phyloP scores from a whole-genome alignment of 192 early-diverging fungal species.

The Jimgerdemannia flammicorona region DNA sequence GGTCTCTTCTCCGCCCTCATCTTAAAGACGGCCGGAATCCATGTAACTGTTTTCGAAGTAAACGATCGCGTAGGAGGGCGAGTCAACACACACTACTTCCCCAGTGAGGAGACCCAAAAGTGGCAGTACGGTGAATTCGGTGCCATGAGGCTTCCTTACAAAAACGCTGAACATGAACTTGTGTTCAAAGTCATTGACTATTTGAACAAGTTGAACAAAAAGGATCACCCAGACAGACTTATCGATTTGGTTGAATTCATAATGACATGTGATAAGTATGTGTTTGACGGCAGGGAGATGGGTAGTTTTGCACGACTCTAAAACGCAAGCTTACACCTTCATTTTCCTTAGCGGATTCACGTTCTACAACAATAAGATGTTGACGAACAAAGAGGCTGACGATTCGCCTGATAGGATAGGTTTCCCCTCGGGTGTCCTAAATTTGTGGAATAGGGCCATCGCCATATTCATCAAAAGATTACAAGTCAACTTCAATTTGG shows the following conservation, averaged over 20 bases:
- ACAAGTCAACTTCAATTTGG: too few species aligned
- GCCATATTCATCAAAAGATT: too few species aligned
- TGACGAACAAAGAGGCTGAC: too few species aligned
- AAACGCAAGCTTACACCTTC: too few species aligned
- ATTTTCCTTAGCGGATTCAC: too few species aligned
- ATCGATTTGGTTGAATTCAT: constrained; percentile 18
- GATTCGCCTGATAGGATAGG: too few species aligned
- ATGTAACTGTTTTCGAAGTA: constrained; percentile 24
- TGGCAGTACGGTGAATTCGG: constrained; percentile 22
- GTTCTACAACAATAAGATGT: too few species aligned
- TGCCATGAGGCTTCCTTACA: constrained; percentile 17
- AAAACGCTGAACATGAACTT: constrained; percentile 23
- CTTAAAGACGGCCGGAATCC: constrained; percentile 19
- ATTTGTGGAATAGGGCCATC: too few species aligned
- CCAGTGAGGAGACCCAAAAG: constrained; percentile 4
- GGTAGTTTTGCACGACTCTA: too few species aligned
- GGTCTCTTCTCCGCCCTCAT: constrained; percentile 25
- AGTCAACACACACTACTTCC: constrained; percentile 25
- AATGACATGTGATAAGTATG: constrained; percentile 12
- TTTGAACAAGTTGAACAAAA: constrained; percentile 14
- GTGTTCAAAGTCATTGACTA: constrained; percentile 23
- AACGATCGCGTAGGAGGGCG: constrained; percentile 25
- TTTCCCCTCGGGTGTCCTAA: too few species aligned
- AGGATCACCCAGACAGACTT: not conserved
- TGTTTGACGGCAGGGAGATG: constrained; percentile 1